Base-by-base conservation (phyloP, 2,329 filamentous ascomycete genomes). In the Coniochaeta pulveracea region DNA sequence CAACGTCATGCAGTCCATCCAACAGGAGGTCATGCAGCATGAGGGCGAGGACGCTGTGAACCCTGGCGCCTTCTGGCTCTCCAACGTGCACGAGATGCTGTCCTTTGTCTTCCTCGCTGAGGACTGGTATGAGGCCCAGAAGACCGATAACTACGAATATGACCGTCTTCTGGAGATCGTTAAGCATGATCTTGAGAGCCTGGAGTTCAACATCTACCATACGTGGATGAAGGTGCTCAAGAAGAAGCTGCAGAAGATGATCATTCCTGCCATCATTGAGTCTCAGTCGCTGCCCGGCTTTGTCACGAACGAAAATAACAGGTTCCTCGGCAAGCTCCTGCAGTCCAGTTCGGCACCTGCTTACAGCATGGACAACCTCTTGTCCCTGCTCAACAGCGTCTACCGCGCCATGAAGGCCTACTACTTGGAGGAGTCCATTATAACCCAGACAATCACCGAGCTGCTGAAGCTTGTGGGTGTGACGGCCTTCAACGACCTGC, bases 171-270 rank as follows among this genome's bases (percentile, higher is more conserved):
- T 98, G 49, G 91, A 98, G 60, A 96, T 98, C 55, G 91, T 98
- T 55, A 98, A 98, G 71, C 91, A 98, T 56, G 91, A 98, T 55
- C 68, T 98, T 33, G 91, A 98, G 64, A 94, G 85, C 59, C 69
- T 98, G 42, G 91, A 98, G 62, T 98, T 98, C 69, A 98, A 98
- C 66, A 98, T 98, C 49, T 98, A 98, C 61, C 91, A 98, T 62
- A 98, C 91, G 17, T 98, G 91, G 91, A 98, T 98, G 91, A 98
- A 98, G 70, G 85, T 95, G 37, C 66, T 98, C 51, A 98, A 98
- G 74, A 95, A 95, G 76, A 94, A 93, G 65, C 72, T 98, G 42
- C 85, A 93, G 50, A 96, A 96, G 73, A 98, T 98, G 91, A 93
- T 98, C 51, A 93, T 98, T 34, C 91, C 91, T 2, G 91, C 91